phyloP scores from a whole-genome alignment of 1,284 basidiomycete genomes.

The Chondrostereum purpureum region DNA sequence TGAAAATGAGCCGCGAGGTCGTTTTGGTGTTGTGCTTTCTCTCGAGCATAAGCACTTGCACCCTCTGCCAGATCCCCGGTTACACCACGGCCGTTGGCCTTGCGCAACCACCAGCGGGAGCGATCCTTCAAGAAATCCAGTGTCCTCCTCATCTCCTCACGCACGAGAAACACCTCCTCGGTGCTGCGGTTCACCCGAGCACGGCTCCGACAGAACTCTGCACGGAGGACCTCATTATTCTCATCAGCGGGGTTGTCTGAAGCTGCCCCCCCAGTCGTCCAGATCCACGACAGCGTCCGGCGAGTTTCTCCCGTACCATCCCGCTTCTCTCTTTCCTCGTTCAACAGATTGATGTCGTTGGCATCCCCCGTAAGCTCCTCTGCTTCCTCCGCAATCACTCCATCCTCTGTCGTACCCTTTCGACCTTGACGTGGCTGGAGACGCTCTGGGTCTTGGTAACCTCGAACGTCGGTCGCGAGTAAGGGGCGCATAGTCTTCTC shows the following conservation, averaged over 20 bases:
- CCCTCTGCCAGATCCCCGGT: background rate
- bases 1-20: background rate
- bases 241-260: background rate
- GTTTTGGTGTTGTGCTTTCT: background rate
- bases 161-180: constrained; percentile 5
- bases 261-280: constrained; percentile 6
- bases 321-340: too few species aligned
- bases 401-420: too few species aligned
- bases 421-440: too few species aligned
- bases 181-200: constrained; percentile 4
- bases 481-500: constrained; percentile 2
- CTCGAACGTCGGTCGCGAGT: constrained; percentile 9
- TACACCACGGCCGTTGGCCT: background rate
- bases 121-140: background rate
- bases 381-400: constrained; percentile 1
- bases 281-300: constrained; percentile 11
- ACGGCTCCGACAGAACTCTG: constrained; percentile 9
- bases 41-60: background rate
- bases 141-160: constrained; percentile 9
- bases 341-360: too few species aligned
- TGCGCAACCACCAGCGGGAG: background rate
- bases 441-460: constrained; percentile 12
- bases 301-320: constrained; percentile 6
- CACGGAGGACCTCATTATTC: constrained; percentile 3
- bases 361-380: too few species aligned